phyloP scores from a whole-genome alignment of 805 yeast species.

The Wickerhamomyces pijperi region DNA sequence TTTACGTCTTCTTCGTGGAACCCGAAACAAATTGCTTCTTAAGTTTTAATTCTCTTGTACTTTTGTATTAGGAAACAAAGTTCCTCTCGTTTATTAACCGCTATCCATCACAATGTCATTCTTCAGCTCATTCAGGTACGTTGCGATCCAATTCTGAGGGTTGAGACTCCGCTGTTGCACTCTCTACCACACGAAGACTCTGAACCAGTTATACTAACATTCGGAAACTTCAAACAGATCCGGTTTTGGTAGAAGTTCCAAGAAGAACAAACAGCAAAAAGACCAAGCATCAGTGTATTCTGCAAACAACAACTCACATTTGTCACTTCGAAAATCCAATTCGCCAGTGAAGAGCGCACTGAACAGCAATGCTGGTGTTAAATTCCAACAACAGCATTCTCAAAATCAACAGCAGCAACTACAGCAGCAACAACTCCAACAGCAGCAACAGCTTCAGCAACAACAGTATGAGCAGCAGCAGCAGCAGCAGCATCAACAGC shows the following conservation, averaged over 20 bases:
- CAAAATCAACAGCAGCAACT: constrained; percentile 8
- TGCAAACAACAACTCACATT: constrained; percentile 33
- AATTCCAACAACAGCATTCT: constrained; percentile 15
- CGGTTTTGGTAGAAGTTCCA: constrained; percentile 50
- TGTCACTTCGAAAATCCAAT: constrained; percentile 35
- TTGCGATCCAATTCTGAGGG: neutral
- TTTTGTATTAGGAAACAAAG: no score
- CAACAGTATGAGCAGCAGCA: constrained; percentile 12
- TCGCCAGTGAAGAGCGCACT: constrained; percentile 23
- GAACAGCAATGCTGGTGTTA: constrained; percentile 15
- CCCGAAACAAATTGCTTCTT: no score
- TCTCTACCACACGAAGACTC: no score
- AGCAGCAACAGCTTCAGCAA: neutral
- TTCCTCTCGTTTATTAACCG: no score
- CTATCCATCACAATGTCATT: constrained; percentile 22
- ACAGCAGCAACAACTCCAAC: neutral
- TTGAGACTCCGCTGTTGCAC: no score
- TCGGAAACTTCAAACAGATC: constrained; percentile 16
- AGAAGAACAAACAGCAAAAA: constrained; percentile 30
- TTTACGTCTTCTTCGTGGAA: no score
- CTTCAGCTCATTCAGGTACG: constrained; percentile 23
- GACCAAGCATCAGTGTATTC: constrained; percentile 22
- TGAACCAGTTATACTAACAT: no score
- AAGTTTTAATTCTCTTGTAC: no score
- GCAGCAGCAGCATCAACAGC: constrained; percentile 11